These are phyloP conservation scores for Aspergillus cejpii DNA, from an alignment of 2,329 filamentous ascomycete genomes.

Conservation along the genomic window DNA sequence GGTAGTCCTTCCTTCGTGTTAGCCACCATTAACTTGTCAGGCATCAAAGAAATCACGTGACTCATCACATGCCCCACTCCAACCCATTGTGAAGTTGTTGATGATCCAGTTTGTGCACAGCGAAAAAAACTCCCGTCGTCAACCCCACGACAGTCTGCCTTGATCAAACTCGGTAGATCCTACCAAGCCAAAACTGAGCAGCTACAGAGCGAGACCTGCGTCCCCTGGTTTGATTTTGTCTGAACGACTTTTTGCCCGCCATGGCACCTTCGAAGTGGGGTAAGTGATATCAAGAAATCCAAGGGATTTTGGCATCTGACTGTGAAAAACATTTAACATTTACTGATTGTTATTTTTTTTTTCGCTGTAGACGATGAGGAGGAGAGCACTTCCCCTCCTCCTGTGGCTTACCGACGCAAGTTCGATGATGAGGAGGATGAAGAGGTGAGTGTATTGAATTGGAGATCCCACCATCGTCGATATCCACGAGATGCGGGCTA, in stretches of 20 bases:
- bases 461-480: no score
- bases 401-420: constrained; percentile 54
- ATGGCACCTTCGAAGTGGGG: constrained; percentile 48
- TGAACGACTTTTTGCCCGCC: constrained; percentile 20
- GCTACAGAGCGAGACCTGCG: not conserved
- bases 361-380: constrained; percentile 43
- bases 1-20: no score
- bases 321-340: no score
- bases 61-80: constrained; percentile 15
- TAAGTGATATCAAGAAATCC: constrained; percentile 27
- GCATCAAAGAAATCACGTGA: constrained; percentile 18
- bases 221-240: constrained; percentile 7
- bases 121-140: not conserved
- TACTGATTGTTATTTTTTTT: no score
- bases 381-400: constrained; percentile 45
- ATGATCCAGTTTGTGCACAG: not conserved
- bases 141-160: constrained; percentile 3
- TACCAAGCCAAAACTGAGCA: not conserved
- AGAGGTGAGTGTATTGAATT: constrained; percentile 54
- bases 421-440: constrained; percentile 90
- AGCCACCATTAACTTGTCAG: constrained; percentile 4
- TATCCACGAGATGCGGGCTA: no score
- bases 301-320: no score
- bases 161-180: not conserved
- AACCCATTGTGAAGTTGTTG: not conserved